These are phyloP conservation scores for Pyricularia pennisetigena DNA, from an alignment of 2,329 filamentous ascomycete species.

Conservation along the genomic window DNA sequence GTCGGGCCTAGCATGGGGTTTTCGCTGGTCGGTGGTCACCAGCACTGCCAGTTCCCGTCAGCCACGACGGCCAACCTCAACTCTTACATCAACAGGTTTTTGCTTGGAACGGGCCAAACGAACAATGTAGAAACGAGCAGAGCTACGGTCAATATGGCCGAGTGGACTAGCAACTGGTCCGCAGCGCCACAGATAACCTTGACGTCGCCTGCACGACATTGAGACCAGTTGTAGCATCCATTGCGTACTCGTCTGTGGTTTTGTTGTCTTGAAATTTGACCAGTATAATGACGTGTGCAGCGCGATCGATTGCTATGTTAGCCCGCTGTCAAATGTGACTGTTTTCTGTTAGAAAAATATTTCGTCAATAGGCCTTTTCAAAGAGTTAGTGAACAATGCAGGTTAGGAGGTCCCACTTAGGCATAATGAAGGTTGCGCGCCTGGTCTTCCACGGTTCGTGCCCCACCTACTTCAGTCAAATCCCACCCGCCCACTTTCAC, in stretches of 20 bases:
- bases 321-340: no score
- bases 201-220: neutral
- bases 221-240: neutral
- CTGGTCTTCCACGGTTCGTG: neutral
- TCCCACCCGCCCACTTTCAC: neutral
- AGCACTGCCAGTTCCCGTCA: slow-evolving; percentile 41
- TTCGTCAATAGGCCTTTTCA: no score
- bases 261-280: neutral
- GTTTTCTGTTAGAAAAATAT: no score
- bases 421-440: no score
- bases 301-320: no score
- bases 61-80: slow-evolving; percentile 26
- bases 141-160: slow-evolving; percentile 21
- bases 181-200: slow-evolving; percentile 8
- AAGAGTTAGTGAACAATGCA: no score
- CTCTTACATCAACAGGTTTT: slow-evolving; percentile 42
- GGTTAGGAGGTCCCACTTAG: no score
- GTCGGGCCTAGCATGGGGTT: slow-evolving; percentile 42
- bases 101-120: slow-evolving; percentile 22
- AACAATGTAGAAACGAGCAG: slow-evolving; percentile 21
- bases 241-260: neutral
- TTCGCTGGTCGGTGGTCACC: slow-evolving; percentile 37
- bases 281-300: neutral
- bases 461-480: neutral
- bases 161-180: slow-evolving; percentile 25